Base-by-base conservation (phyloP, 1,284 basidiomycete genomes). In the Ganoderma meredithae region DNA sequence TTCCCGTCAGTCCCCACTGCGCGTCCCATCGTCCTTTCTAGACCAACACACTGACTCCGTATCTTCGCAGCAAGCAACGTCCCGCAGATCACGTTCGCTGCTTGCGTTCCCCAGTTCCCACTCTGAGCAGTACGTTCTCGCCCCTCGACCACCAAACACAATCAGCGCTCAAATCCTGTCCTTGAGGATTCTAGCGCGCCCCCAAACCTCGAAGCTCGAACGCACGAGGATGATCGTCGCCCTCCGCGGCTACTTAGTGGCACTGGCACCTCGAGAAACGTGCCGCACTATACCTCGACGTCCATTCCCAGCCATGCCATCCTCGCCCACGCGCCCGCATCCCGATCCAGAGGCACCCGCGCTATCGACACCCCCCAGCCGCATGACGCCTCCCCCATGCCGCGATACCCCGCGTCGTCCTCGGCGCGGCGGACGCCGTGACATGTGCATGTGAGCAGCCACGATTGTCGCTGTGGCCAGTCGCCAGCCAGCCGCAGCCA, bases 291-390 rank as follows among this genome's bases (percentile, higher is more conserved):
- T 43, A 43, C 41, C 13, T 43, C 41, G 13, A 13, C 27, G 25
- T 31, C 49, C 49, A 53, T 31, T 53, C 8, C 52, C 15, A 25
- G 52, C 52, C 25, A 6, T 13, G n/a, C 22, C 27, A 31, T 31
- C 27, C 27, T 31, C 27, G 27, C 3, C 27, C 27, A 31, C 27
- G 27, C 27, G 27, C 27, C 27, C 27, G 27, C 27, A 31, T 3
- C 27, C 27, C 27, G 27, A 31, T 31, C 27, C 27, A 31, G 27
- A 31, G 27, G 27, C 52, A 6, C 27, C 49, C 53, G 53, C 53
- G 53, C 33, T 58, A 58, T 58, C 55, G 33, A 58, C 55, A 9
- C 55, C 33, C 33, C 55, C 55, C 6, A 44, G 19, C 17, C 55
- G 31, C 55, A 56, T 56, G 55, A 36, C 31, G 12, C 55, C n/a